Conservation (phyloP, 78 protist species). For the Paulinella micropora region DNA sequence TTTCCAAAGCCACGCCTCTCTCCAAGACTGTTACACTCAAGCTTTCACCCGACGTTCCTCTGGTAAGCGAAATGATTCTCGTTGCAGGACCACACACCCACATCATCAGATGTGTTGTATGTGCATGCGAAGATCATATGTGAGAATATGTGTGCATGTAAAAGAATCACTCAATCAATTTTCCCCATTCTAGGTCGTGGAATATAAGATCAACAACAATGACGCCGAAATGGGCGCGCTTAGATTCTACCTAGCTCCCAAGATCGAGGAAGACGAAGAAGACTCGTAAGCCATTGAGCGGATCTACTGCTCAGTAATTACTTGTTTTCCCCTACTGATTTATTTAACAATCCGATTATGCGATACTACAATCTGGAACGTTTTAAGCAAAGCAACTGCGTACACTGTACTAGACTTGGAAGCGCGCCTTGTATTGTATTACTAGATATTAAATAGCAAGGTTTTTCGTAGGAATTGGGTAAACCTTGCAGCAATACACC, state of each 20-base stretch:
- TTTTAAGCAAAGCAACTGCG: no score
- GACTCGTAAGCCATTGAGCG: not conserved
- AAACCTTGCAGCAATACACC: no score
- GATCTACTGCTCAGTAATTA: no score
- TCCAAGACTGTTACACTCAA: not conserved
- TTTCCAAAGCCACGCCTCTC: conserved; percentile 14
- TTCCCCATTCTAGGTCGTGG: no score
- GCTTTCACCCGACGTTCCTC: not conserved
- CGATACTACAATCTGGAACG: no score
- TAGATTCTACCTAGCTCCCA: conserved; percentile 23
- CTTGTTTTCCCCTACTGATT: no score
- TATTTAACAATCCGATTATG: no score
- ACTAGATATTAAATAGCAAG: no score
- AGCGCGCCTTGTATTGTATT: no score
- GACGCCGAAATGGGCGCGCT: conserved; percentile 14
- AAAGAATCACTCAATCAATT: not conserved
- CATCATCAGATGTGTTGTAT: not conserved
- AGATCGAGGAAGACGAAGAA: conserved; percentile 26
- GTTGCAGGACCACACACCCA: not conserved
- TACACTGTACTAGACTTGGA: no score
- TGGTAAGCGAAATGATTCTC: not conserved
- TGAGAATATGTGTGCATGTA: not conserved
- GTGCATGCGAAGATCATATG: not conserved
- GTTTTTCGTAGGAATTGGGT: no score
- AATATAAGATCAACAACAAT: conserved; percentile 2